Evolutionary conservation across 1,139 yeast species (phyloP), one percentile per base, ranked within the genome.

Genomic region (Saccharomyces pastorianus): DNA sequence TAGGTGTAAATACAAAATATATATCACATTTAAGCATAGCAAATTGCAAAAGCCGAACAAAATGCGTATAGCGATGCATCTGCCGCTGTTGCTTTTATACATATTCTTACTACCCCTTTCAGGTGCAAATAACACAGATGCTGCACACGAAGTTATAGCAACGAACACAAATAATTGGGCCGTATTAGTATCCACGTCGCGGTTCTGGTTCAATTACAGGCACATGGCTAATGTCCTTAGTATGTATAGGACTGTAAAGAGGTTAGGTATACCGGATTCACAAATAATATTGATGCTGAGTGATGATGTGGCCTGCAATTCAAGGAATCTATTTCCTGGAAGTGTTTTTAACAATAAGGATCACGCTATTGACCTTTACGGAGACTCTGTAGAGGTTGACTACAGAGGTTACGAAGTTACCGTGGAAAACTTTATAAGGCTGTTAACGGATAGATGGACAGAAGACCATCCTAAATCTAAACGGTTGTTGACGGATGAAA

Each of bases 361-460:
- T 69, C 87, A 95, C 66, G 95, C 87, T n/a, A 79, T 93, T 53
- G 99, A 93, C 69, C 76, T 93, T 52, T 93, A 93, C 67, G 98
- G 99, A 41, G 96, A 89, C 62, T 85, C 85, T 68, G 88, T 93
- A 44, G 98, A 93, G 69, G 99, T 93, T 5, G 99, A 93, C 71
- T 93, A 91, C 69, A 77, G 98, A 60, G 99, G 99, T 0, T 93
- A 93, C 66, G 99, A 95, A 64, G 99, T 93, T 25, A 93, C 99
- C 0, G 99, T 93, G 38, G 99, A 95, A 70, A 93, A 90, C 70
- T 93, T 93, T 63, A 82, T 93, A 26, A 77, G 99, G 58, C 74
- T 93, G 55, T 73, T 93, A 61, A 93, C 99, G 0, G 98, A 93
- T 67, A 79, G 98, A 60, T 93, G 98, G 96, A 93, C 90, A 51